Evolutionary conservation across 2,329 filamentous ascomycete genomes (phyloP).

Genomic region (Trichophaea hybrida): DNA sequence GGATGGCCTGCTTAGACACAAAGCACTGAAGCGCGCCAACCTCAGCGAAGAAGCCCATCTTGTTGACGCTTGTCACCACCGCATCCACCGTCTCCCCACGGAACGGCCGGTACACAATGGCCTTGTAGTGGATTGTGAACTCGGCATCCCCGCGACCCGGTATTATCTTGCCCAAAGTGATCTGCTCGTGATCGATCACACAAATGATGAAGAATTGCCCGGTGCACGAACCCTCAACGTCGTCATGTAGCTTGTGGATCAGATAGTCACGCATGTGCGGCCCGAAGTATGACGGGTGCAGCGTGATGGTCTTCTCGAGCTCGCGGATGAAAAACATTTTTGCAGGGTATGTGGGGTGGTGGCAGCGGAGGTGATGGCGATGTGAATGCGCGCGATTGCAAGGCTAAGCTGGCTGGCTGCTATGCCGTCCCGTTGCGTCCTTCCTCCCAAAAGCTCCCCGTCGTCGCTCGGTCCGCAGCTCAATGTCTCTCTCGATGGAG

Average conservation of each 20-base stretch:
- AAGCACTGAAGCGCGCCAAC: conserved; percentile 67
- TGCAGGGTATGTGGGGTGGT: neutral
- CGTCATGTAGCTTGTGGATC: conserved; percentile 72
- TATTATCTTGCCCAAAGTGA: conserved; percentile 82
- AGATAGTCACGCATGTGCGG: conserved; percentile 86
- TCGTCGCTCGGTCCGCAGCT: neutral
- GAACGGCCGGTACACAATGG: conserved; percentile 95
- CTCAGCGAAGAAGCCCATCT: conserved; percentile 78
- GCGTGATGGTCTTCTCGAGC: conserved; percentile 81
- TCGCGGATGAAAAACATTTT: conserved; percentile 97
- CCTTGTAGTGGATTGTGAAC: conserved; percentile 87
- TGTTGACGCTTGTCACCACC: conserved; percentile 79
- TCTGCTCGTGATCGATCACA: conserved; percentile 91
- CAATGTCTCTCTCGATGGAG: too few species aligned
- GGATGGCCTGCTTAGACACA: conserved; percentile 73
- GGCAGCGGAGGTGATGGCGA: too few species aligned
- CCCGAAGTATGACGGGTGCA: conserved; percentile 95
- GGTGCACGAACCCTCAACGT: conserved; percentile 89
- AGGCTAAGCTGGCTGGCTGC: too few species aligned
- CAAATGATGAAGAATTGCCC: conserved; percentile 96
- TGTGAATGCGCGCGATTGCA: too few species aligned
- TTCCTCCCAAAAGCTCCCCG: neutral
- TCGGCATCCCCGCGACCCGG: conserved; percentile 84
- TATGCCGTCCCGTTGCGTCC: too few species aligned
- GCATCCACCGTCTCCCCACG: conserved; percentile 96